Percentiles rank a stretch among this genome's conserved stretches.
These are phyloP conservation scores for Mortierella sp. DNA, from an alignment of 371 early-diverging fungal species.

Conservation along the genomic window DNA sequence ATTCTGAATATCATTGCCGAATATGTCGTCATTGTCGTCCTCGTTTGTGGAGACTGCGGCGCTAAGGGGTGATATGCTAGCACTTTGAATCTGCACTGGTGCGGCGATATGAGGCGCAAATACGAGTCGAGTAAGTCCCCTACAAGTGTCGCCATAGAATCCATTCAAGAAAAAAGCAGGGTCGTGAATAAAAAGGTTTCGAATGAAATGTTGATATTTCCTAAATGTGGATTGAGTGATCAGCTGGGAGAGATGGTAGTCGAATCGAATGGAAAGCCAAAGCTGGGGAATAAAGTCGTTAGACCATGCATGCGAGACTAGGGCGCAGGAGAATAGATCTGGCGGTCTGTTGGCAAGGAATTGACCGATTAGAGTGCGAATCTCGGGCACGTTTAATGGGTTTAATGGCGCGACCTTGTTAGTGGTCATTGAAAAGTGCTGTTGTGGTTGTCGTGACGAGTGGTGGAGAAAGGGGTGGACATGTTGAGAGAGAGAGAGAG, in stretches of 20 bases:
- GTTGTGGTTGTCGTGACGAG: too few species aligned
- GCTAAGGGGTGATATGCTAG: background rate
- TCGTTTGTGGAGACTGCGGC: background rate
- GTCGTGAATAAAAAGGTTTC: slow-evolving; percentile 14
- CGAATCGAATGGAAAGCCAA: slow-evolving; percentile 21
- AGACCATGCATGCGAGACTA: slow-evolving; percentile 18
- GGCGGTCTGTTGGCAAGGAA: background rate
- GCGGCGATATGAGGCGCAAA: slow-evolving; percentile 4
- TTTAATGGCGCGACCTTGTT: background rate
- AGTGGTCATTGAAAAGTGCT: background rate
- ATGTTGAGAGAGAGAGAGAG: too few species aligned
- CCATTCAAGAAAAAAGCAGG: slow-evolving; percentile 5
- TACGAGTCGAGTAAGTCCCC: background rate
- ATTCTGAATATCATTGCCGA: background rate
- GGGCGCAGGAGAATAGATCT: slow-evolving; percentile 14
- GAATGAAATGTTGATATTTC: slow-evolving; percentile 15
- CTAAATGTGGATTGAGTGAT: background rate
- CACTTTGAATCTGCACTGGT: background rate
- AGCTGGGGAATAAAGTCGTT: slow-evolving; percentile 14
- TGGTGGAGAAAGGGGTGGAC: too few species aligned
- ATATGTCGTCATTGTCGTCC: background rate
- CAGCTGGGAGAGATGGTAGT: slow-evolving; percentile 8
- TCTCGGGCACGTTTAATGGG: slow-evolving; percentile 23
- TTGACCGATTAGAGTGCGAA: slow-evolving; percentile 10
- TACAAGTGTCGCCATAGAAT: background rate